phyloP scores from a whole-genome alignment of 257 asterid species.

The Jacaranda mimosifolia region DNA sequence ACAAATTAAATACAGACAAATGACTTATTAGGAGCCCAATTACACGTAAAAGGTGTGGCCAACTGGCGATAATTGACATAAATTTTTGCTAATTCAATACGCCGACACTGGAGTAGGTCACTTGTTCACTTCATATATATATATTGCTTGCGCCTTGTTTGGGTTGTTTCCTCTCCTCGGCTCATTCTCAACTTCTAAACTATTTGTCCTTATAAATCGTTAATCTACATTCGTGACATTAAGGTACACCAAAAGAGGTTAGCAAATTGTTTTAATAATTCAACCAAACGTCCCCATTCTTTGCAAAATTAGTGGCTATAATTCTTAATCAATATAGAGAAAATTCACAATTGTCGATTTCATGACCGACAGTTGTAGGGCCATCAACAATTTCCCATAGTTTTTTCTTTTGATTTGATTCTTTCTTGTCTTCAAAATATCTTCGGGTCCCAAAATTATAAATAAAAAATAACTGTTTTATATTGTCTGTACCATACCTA shows the following conservation, averaged over 20 bases:
- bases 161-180: neutral
- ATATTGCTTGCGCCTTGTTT: no score
- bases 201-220: neutral
- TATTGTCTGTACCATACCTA: neutral
- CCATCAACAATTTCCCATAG: no score
- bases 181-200: neutral
- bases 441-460: no score
- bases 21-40: neutral
- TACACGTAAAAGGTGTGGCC: neutral
- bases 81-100: neutral
- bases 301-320: no score
- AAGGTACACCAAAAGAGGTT: no score
- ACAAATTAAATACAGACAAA: neutral
- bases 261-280: neutral
- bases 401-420: no score
- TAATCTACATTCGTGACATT: neutral
- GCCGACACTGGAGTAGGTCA: slow-evolving; percentile 9
- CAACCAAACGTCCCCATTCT: neutral
- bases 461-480: no score
- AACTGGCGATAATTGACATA: neutral
- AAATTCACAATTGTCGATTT: no score
- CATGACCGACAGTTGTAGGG: no score
- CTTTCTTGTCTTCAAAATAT: no score
- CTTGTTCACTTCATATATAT: neutral
- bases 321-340: no score